A percentile compares a stretch with the other conserved stretches of the same genome.
Evolutionary conservation across 768 basidiomycete species (phyloP).

Genomic region (Xerocomus potaroensis): DNA sequence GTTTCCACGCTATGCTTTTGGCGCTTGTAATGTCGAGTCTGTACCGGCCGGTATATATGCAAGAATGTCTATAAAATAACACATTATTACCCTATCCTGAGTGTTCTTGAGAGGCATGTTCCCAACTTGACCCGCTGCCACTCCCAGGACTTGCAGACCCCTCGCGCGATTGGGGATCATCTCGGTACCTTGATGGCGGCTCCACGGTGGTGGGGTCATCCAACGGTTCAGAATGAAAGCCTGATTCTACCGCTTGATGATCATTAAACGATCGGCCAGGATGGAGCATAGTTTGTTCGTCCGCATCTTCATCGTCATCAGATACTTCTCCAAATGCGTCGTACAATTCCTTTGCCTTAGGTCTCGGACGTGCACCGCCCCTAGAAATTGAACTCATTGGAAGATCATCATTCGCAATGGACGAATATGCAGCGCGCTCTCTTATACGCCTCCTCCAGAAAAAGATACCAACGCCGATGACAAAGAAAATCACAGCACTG

Average conservation of each 20-base stretch:
- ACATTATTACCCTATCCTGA: slow-evolving; percentile 13
- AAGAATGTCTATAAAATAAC: slow-evolving; percentile 19
- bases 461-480: slow-evolving; percentile 62
- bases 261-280: slow-evolving; percentile 31
- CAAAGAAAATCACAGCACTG: slow-evolving; percentile 76
- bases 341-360: slow-evolving; percentile 84
- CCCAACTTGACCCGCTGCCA: slow-evolving; percentile 65
- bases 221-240: slow-evolving; percentile 77
- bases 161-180: slow-evolving; percentile 43
- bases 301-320: slow-evolving; percentile 76
- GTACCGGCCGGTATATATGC: slow-evolving; percentile 16
- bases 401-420: slow-evolving; percentile 62
- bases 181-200: slow-evolving; percentile 39
- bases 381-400: slow-evolving; percentile 69
- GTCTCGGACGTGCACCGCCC: slow-evolving; percentile 31
- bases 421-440: slow-evolving; percentile 48
- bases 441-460: slow-evolving; percentile 67
- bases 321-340: slow-evolving; percentile 93
- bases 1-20: background rate
- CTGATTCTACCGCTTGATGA: slow-evolving; percentile 37
- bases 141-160: slow-evolving; percentile 33
- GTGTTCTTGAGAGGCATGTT: slow-evolving; percentile 52
- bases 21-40: slow-evolving; percentile 13
- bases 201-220: slow-evolving; percentile 47
- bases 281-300: slow-evolving; percentile 67